Evolutionary conservation across 1,284 basidiomycete species (phyloP).

Genomic region (Cutaneotrichosporon sp.): DNA sequence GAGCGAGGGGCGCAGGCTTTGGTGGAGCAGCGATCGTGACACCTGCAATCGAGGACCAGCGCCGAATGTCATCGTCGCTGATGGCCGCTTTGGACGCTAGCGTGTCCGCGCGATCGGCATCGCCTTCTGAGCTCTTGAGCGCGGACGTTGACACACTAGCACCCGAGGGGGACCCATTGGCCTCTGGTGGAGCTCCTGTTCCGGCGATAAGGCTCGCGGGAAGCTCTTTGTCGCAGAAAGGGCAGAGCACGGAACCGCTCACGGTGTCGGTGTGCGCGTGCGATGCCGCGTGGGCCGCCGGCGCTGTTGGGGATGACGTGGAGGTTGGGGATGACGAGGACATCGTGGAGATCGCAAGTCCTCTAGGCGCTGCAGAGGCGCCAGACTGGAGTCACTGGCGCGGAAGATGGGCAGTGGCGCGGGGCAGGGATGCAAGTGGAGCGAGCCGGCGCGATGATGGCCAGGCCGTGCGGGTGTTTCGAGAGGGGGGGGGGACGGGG

Average conservation of each 20-base stretch:
- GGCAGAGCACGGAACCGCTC: conserved; percentile 40
- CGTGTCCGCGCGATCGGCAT: conserved; percentile 38
- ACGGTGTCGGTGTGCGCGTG: not conserved
- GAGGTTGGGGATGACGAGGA: not conserved
- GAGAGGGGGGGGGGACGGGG: too few species aligned
- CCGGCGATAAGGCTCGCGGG: conserved; percentile 32
- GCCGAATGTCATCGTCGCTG: conserved; percentile 34
- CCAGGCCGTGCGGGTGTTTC: not conserved
- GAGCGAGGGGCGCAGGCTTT: conserved; percentile 6
- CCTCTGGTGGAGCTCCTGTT: not conserved
- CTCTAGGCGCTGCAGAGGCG: not conserved
- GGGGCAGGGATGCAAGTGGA: not conserved
- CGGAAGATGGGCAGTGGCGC: conserved; percentile 1
- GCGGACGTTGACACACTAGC: not conserved
- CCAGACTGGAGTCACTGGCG: not conserved
- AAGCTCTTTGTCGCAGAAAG: conserved; percentile 44
- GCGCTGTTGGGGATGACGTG: not conserved
- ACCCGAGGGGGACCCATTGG: not conserved
- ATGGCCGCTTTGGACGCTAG: conserved; percentile 25
- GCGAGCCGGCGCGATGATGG: not conserved
- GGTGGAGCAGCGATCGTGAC: conserved; percentile 15
- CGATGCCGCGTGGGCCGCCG: not conserved
- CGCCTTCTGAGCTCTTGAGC: conserved; percentile 24
- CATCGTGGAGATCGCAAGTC: not conserved
- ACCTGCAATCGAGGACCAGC: conserved; percentile 40